Conservation (phyloP, 176 grass and related monocot genomes). For the Guadua angustifolia region DNA sequence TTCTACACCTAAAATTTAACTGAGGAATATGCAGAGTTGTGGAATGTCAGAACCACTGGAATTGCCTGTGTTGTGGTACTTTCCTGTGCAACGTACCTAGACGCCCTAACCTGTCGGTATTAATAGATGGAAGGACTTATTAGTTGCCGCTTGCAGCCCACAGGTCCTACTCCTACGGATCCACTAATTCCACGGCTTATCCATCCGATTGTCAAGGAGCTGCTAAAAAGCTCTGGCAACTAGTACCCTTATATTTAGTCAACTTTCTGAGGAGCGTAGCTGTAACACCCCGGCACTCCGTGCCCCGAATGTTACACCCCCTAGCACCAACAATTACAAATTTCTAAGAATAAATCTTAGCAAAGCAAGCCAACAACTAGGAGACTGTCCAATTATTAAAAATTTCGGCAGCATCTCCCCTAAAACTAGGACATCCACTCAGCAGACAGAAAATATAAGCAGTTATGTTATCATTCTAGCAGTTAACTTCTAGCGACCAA, state of each 20-base stretch:
- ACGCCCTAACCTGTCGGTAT: neutral
- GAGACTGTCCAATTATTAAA: too few relatives aligned
- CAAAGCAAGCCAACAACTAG: too few relatives aligned
- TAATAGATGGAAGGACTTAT: slow-evolving; percentile 2
- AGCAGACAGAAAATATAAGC: too few relatives aligned
- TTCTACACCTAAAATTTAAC: neutral
- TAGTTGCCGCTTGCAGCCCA: too few relatives aligned
- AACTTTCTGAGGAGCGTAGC: neutral
- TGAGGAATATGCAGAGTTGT: neutral
- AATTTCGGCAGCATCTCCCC: too few relatives aligned
- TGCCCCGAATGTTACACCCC: too few relatives aligned
- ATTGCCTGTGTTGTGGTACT: neutral
- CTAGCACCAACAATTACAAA: too few relatives aligned
- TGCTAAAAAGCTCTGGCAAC: neutral
- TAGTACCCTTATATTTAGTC: neutral
- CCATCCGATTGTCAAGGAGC: neutral
- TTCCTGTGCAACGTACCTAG: neutral
- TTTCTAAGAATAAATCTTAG: too few relatives aligned
- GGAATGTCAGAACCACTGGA: neutral
- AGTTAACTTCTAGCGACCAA: too few relatives aligned
- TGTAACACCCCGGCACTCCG: too few relatives aligned
- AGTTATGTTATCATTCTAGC: too few relatives aligned
- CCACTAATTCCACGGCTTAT: neutral
- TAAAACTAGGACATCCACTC: too few relatives aligned
- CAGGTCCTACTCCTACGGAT: neutral